Evolutionary conservation across 2,329 filamentous ascomycete species (phyloP), one percentile per base, ranked within the genome.

Genomic region (Penicillium sp.): DNA sequence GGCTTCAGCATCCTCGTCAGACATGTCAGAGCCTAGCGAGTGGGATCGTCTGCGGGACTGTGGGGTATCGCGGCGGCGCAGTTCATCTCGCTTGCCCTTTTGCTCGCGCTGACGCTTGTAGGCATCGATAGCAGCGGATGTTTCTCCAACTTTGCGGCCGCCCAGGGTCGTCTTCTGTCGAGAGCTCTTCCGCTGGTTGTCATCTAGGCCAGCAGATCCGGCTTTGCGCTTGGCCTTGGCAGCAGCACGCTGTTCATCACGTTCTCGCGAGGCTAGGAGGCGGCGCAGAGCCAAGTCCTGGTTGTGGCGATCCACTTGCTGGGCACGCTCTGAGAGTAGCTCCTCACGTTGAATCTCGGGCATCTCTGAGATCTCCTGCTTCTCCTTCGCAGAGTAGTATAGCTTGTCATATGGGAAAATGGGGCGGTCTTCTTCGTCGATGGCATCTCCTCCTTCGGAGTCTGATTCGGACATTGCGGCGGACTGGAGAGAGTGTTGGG

Each of bases 261-360:
- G 66, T 77, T 86, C 72, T 78, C 87, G 66, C 76, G 81, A 69
- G 73, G 85, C 72, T 68, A 95, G 80, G 52, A 95, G 83, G 61
- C 87, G 86, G 52, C 87, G 88, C 43, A 96, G 80, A 55, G 91
- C 83, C 42, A 84, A 80, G 63, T 93, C 89, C 72, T 95, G 92
- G 52, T 87, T 82, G 60, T 88, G 85, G 45, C 84, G 84, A 64
- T 93, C 88, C 50, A 91, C 85, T 67, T 93, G 84, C 61, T 89
- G 83, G 31, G 87, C 86, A 57, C 93, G 89, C 59, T 95, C 88
- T 18, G 90, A 92, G 6, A 98, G 81, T 39, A 95, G 85, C 66
- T 89, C 83, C 70, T 98, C 93, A 55, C 92, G 87, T 66, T 95
- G 85, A 44, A 97, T 85, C 73, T 97, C 91, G 27, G 90, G 86